phyloP scores from a whole-genome alignment of 2,329 filamentous ascomycete genomes.

The Aspergillus pseudoviridinutans region DNA sequence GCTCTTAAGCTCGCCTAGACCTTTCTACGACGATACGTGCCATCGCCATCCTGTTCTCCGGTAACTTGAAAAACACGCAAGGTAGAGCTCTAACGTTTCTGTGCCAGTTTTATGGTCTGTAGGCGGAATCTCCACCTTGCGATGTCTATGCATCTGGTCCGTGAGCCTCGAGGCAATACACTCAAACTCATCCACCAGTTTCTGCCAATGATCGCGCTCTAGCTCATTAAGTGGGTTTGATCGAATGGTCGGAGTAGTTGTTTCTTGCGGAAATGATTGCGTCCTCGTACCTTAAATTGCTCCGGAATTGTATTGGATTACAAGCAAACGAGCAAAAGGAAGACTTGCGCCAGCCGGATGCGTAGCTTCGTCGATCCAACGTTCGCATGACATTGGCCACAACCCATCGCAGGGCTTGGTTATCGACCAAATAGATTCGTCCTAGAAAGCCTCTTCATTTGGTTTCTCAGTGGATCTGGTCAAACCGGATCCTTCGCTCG shows the following conservation, averaged over 20 bases:
- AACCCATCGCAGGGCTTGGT: slow-evolving; percentile 6
- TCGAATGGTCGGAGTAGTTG: slow-evolving; percentile 39
- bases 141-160: slow-evolving; percentile 5
- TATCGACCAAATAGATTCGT: slow-evolving; percentile 3
- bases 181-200: slow-evolving; percentile 43
- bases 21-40: background rate
- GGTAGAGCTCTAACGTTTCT: slow-evolving; percentile 11
- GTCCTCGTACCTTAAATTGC: slow-evolving; percentile 48
- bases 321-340: background rate
- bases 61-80: slow-evolving; percentile 15
- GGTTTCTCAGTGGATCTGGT: slow-evolving; percentile 10
- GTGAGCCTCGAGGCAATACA: slow-evolving; percentile 16
- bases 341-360: slow-evolving; percentile 8
- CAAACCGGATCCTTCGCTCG: slow-evolving; percentile 56
- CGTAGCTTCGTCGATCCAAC: slow-evolving; percentile 13
- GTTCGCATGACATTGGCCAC: slow-evolving; percentile 6
- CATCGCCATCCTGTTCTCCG: background rate
- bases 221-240: slow-evolving; percentile 44
- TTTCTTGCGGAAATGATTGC: slow-evolving; percentile 48
- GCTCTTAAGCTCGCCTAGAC: slow-evolving; percentile 11
- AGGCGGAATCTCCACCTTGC: background rate
- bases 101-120: slow-evolving; percentile 4
- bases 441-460: slow-evolving; percentile 9
- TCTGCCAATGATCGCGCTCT: slow-evolving; percentile 44
- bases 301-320: slow-evolving; percentile 1